Percentiles rank a stretch among this genome's conserved stretches.
These are phyloP conservation scores for Crucihimalaya himalaica DNA, from an alignment of 345 rosid species.

Conservation along the genomic window DNA sequence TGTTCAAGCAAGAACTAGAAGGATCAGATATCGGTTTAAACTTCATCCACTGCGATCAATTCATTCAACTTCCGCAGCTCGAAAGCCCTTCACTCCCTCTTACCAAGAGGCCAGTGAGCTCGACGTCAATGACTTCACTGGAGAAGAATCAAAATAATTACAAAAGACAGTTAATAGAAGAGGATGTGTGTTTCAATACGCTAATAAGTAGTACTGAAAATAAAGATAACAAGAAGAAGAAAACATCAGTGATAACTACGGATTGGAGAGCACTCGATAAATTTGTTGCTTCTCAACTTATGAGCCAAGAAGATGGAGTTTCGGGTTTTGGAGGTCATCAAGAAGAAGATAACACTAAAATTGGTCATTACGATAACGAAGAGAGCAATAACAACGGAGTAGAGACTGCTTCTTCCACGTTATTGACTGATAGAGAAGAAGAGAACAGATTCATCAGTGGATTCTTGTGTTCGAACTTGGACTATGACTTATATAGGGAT, in stretches of 20 bases:
- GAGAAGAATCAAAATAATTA: conserved; percentile 30
- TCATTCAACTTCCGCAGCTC: conserved; percentile 86
- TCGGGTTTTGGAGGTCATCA: conserved; percentile 41
- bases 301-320: conserved; percentile 64
- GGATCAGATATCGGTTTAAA: conserved; percentile 53
- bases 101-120: conserved; percentile 53
- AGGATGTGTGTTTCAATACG: conserved; percentile 31
- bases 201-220: conserved; percentile 23
- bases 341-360: conserved; percentile 1
- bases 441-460: conserved; percentile 50
- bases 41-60: conserved; percentile 55
- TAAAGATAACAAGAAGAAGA: conserved; percentile 38
- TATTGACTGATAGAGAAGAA: conserved; percentile 56
- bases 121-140: conserved; percentile 30
- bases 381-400: conserved; percentile 20
- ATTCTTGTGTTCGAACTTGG: conserved; percentile 53
- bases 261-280: conserved; percentile 92
- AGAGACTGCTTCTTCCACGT: conserved; percentile 40
- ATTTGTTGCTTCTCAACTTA: conserved; percentile 90
- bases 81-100: conserved; percentile 79
- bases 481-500: conserved; percentile 53
- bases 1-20: conserved; percentile 80
- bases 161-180: conserved; percentile 31
- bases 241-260: conserved; percentile 44
- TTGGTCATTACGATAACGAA: conserved; percentile 8